A percentile compares a stretch with the other conserved stretches of the same genome.
These are phyloP conservation scores for Candida sakaeoensis DNA, from an alignment of 805 yeast species.

Conservation along the genomic window DNA sequence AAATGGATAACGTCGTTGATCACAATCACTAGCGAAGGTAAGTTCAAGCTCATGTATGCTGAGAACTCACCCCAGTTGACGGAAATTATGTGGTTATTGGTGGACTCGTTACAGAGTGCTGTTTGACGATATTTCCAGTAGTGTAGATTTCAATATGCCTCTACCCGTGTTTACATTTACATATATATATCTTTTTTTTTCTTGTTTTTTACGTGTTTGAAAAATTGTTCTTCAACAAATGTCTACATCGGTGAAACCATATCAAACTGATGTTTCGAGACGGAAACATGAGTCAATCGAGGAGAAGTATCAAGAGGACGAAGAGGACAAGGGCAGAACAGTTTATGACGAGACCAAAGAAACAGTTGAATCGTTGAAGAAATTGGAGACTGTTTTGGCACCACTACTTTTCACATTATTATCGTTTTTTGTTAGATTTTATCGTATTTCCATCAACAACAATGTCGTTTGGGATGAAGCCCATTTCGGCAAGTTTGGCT, in stretches of 20 bases:
- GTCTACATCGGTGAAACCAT: conserved; percentile 22
- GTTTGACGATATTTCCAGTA: not conserved
- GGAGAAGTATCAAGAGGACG: conserved; percentile 9
- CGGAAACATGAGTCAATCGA: conserved; percentile 8
- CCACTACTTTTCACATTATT: conserved; percentile 64
- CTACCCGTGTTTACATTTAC: not conserved
- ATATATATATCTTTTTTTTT: not conserved
- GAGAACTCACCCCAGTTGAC: not conserved
- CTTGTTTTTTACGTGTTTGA: conserved; percentile 3
- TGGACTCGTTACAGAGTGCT: conserved; percentile 12
- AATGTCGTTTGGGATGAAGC: conserved; percentile 88
- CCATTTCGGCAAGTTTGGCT: conserved; percentile 84
- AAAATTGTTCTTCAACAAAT: conserved; percentile 10
- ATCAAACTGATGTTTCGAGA: conserved; percentile 5
- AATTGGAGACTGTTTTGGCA: conserved; percentile 42
- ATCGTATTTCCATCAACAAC: conserved; percentile 52
- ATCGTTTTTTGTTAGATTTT: conserved; percentile 64
- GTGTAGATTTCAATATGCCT: conserved; percentile 3
- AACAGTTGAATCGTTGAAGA: conserved; percentile 23
- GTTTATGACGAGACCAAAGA: conserved; percentile 25
- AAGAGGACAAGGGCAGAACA: conserved; percentile 18
- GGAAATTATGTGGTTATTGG: conserved; percentile 9
- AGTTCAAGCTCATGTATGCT: conserved; percentile 14
- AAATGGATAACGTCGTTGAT: conserved; percentile 18
- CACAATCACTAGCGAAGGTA: conserved; percentile 21